Evolutionary conservation across 768 basidiomycete species (phyloP).

Genomic region (Phylloporus sp.): DNA sequence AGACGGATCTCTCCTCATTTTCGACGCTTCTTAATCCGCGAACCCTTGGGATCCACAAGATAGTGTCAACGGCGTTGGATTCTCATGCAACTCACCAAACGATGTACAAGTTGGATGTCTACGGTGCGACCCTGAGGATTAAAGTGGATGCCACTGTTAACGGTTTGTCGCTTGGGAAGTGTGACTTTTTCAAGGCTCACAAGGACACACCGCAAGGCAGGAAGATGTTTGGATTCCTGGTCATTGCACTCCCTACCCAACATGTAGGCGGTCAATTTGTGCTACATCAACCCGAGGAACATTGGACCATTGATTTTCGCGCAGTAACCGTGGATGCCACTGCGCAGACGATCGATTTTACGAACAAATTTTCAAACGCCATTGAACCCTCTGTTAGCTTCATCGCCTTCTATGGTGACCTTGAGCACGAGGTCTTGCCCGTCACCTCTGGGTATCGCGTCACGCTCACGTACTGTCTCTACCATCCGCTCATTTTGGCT

Average conservation of each 20-base stretch:
- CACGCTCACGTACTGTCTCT: conserved; percentile 41
- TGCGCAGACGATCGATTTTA: too few relatives aligned
- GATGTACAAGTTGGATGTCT: conserved; percentile 47
- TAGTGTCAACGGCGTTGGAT: conserved; percentile 17
- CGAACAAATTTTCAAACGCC: conserved; percentile 4
- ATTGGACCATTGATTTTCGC: conserved; percentile 40
- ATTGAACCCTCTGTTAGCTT: conserved; percentile 26
- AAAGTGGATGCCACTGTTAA: too few relatives aligned
- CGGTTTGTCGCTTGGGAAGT: too few relatives aligned
- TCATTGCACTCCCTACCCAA: conserved; percentile 42
- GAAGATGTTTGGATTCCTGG: conserved; percentile 49
- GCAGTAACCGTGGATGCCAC: too few relatives aligned
- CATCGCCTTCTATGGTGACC: conserved; percentile 40
- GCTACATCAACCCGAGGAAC: conserved; percentile 33
- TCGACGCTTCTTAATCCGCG: conserved; percentile 29
- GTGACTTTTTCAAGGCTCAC: conserved; percentile 48
- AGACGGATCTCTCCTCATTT: conserved; percentile 39
- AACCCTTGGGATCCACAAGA: conserved; percentile 25
- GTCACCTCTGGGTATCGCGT: too few relatives aligned
- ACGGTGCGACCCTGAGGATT: too few relatives aligned
- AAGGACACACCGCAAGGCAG: conserved; percentile 43
- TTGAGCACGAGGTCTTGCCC: conserved; percentile 41
- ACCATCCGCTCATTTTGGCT: neutral
- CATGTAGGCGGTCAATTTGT: conserved; percentile 44
- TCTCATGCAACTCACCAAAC: conserved; percentile 26